A percentile compares a stretch with the other conserved stretches of the same genome.
Evolutionary conservation across 208 protist genomes (phyloP).

Genomic region (Crithidia sp.): DNA sequence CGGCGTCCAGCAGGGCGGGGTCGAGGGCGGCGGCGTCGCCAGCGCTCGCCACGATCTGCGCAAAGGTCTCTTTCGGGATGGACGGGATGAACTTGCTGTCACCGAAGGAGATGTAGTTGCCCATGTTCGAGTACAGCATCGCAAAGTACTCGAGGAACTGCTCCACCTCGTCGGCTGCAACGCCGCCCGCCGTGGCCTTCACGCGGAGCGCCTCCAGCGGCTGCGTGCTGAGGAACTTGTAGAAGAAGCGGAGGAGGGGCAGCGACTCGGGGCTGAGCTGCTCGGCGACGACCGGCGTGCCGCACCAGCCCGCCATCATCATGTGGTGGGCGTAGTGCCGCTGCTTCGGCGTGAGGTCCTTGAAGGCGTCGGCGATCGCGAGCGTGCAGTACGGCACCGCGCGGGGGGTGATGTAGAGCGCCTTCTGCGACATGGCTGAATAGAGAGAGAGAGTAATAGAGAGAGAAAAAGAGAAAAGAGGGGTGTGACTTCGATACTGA

Average conservation of each 20-base stretch:
- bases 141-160: constrained; percentile 82
- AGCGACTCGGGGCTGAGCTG: constrained; percentile 72
- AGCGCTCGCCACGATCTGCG: constrained; percentile 42
- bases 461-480: constrained; percentile 9
- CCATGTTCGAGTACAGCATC: constrained; percentile 90
- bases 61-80: constrained; percentile 59
- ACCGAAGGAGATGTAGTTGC: constrained; percentile 94
- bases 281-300: constrained; percentile 49
- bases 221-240: constrained; percentile 40
- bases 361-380: constrained; percentile 68
- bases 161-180: constrained; percentile 54
- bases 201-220: constrained; percentile 28
- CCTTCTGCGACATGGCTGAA: constrained; percentile 18
- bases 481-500: background rate
- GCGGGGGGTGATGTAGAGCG: constrained; percentile 57
- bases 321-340: constrained; percentile 86
- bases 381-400: constrained; percentile 73
- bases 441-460: background rate
- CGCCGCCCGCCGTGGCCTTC: constrained; percentile 21
- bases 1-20: constrained; percentile 51
- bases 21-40: constrained; percentile 20
- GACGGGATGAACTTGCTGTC: constrained; percentile 93
- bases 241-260: constrained; percentile 56
- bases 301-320: constrained; percentile 61
- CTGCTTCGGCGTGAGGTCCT: constrained; percentile 73